Evolutionary conservation across 805 yeast genomes (phyloP), one percentile per base, ranked within the genome.

Genomic region (Starmerella asiatica): DNA sequence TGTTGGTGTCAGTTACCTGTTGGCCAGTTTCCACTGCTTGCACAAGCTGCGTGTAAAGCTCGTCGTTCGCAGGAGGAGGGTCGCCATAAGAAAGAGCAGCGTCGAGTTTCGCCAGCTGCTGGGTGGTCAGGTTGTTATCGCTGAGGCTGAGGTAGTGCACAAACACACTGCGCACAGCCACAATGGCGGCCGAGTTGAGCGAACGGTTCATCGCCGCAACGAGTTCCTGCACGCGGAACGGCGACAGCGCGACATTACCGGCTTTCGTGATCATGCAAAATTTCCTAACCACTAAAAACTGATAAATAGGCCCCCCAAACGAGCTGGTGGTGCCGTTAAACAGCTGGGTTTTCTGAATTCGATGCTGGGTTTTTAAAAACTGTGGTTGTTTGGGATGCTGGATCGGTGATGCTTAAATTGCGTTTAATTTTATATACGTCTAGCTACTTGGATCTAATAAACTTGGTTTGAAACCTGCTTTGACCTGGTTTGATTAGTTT

Each of bases 231-330:
- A 85, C 76, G 64, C 97, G 74, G 62, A 88, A 88, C 37, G 72
- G 71, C 38, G 97, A 86, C 57, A 85, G 68, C 47, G 95, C 96
- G 56, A 71, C 72, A 36, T 95, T 93, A 43, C 98, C 98, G 34
- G 51, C 39, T 26, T 37, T 40, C 17, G 49, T 46, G 38, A 48
- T 48, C 56, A 53, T 48, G 16, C 7, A 7, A 11, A 11, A 23
- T 7, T 7, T 23, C 11, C 11, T 23, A 23, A 7, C 26, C 26
- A 23, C 26, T n/a, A n/a, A n/a, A n/a, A n/a, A n/a, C n/a, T n/a
- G n/a, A n/a, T n/a, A n/a, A n/a, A n/a, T n/a, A n/a, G n/a, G n/a
- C n/a, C n/a, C n/a, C n/a, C n/a, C n/a, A n/a, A n/a, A n/a, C n/a
- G n/a, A n/a, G n/a, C n/a, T n/a, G n/a, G n/a, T n/a, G n/a, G n/a